A percentile compares a stretch with the other conserved stretches of the same genome.
Conservation (phyloP, 2,329 filamentous ascomycete genomes). For the Zymoseptoria brevis region DNA sequence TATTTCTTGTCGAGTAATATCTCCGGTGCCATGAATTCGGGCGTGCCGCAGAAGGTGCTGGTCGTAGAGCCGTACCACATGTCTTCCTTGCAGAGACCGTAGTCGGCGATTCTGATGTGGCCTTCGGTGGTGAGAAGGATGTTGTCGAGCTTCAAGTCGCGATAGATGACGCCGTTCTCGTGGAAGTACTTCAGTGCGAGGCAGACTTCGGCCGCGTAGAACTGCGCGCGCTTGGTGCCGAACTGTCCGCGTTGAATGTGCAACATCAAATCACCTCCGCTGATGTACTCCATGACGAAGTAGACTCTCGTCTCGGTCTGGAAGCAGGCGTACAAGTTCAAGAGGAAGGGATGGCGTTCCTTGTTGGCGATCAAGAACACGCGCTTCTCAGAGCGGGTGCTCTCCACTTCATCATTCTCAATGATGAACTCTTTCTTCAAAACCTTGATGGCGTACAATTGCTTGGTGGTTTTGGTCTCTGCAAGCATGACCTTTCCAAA, state of each 20-base stretch:
- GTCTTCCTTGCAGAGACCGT: constrained; percentile 97
- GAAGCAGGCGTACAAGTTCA: constrained; percentile 95
- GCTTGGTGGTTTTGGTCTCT: constrained; percentile 85
- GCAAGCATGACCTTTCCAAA: constrained; percentile 99
- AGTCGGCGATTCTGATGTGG: constrained; percentile 98
- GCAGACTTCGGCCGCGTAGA: constrained; percentile 96
- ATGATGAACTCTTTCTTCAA: constrained; percentile 99
- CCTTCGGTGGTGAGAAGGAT: constrained; percentile 91
- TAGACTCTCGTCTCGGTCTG: constrained; percentile 97
- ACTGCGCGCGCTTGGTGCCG: constrained; percentile 89
- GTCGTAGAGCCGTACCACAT: constrained; percentile 99
- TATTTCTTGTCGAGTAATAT: constrained; percentile 98
- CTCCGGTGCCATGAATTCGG: constrained; percentile 99
- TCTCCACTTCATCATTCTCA: constrained; percentile 98
- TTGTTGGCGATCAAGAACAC: constrained; percentile 97
- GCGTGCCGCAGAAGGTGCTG: constrained; percentile 98
- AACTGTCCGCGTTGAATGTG: constrained; percentile 97
- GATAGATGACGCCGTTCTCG: constrained; percentile 97
- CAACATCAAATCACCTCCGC: constrained; percentile 96
- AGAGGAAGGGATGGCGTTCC: constrained; percentile 89
- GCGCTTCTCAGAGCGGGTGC: constrained; percentile 92
- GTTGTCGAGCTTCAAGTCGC: constrained; percentile 73
- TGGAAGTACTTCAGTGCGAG: constrained; percentile 98
- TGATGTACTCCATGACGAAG: constrained; percentile 99
- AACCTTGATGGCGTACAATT: constrained; percentile 96